Evolutionary conservation across 305 asterid species (phyloP).

Genomic region (Coffea humblotiana): DNA sequence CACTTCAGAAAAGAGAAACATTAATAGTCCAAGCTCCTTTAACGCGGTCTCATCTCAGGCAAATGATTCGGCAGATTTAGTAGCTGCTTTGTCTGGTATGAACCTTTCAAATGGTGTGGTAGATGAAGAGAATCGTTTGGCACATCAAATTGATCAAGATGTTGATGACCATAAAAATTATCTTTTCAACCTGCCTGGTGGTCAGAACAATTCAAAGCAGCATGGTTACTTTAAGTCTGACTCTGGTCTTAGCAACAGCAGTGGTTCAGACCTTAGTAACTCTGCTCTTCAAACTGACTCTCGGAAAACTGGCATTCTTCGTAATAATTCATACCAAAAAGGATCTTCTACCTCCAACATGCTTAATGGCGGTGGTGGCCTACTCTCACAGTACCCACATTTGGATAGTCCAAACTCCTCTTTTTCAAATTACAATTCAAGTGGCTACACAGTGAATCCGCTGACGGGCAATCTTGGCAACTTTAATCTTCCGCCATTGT

Average conservation of each 20-base stretch:
- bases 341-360: conserved; percentile 48
- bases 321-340: conserved; percentile 48
- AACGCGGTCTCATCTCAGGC: conserved; percentile 54
- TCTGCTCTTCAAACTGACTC: conserved; percentile 43
- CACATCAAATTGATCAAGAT: conserved; percentile 51
- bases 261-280: conserved; percentile 40
- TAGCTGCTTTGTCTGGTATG: conserved; percentile 78
- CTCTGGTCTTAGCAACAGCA: conserved; percentile 39
- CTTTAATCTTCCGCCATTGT: conserved; percentile 79
- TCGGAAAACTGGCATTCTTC: conserved; percentile 45
- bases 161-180: conserved; percentile 57
- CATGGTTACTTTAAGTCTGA: conserved; percentile 52
- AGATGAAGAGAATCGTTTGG: conserved; percentile 48
- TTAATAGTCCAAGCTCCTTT: conserved; percentile 63
- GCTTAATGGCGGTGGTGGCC: conserved; percentile 51
- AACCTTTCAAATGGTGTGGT: conserved; percentile 67
- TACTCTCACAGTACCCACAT: conserved; percentile 65
- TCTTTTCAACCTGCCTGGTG: conserved; percentile 58
- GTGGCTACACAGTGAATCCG: conserved; percentile 84
- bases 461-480: conserved; percentile 69
- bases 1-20: conserved; percentile 59
- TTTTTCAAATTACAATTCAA: conserved; percentile 47
- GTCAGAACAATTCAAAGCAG: conserved; percentile 58
- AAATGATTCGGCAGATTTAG: conserved; percentile 64
- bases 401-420: conserved; percentile 75